Conservation (phyloP, 176 grass and related monocot genomes). For the Cenchrus purpureus region DNA sequence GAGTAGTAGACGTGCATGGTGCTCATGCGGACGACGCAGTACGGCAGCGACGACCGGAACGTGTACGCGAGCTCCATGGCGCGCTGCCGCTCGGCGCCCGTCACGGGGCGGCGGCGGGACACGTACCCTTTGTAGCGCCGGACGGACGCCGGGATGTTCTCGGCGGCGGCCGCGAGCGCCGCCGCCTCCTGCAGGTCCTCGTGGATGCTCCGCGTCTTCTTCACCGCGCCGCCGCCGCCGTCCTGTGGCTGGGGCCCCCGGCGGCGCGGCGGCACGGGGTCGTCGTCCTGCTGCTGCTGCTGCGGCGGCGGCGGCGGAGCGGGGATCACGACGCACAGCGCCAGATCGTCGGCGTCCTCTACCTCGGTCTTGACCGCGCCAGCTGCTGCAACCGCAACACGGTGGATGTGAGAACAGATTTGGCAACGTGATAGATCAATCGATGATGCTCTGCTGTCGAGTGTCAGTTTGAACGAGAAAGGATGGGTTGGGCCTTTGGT, state of each 20-base stretch:
- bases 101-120: conserved; percentile 52
- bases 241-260: not conserved
- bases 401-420: not conserved
- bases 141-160: conserved; percentile 27
- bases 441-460: too few species aligned
- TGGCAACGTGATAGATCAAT: not conserved
- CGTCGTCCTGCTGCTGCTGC: too few species aligned
- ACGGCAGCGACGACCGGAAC: conserved; percentile 78
- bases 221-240: not conserved
- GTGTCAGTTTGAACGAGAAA: too few species aligned
- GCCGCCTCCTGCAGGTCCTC: conserved; percentile 16
- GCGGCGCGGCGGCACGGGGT: not conserved
- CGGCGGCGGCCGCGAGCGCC: not conserved
- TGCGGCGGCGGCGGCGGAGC: not conserved
- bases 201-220: conserved; percentile 43
- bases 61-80: conserved; percentile 61
- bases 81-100: conserved; percentile 60
- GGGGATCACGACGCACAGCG: conserved; percentile 23
- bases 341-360: conserved; percentile 29
- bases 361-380: conserved; percentile 36
- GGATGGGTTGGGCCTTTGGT: not conserved
- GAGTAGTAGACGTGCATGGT: conserved; percentile 69
- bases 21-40: conserved; percentile 72
- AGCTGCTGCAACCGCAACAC: conserved; percentile 5
- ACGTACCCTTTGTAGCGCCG: conserved; percentile 52